These are phyloP conservation scores for Podaxis sp. DNA, from an alignment of 768 basidiomycete genomes.

Conservation along the genomic window DNA sequence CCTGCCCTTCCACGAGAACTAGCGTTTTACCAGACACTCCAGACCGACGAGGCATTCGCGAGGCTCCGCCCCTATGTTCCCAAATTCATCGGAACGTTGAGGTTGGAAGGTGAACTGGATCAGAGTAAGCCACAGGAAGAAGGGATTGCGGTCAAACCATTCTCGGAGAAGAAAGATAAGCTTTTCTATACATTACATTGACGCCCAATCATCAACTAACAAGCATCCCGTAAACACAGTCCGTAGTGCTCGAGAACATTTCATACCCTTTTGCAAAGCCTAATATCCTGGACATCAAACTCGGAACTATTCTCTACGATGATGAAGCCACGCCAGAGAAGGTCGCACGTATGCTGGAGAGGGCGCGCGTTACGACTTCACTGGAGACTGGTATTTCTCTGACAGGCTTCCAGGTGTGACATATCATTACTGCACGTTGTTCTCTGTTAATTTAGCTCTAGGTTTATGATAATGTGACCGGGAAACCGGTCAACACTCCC, in stretches of 20 bases:
- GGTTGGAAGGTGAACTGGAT: slow-evolving; percentile 61
- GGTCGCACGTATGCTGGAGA: slow-evolving; percentile 70
- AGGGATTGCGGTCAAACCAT: slow-evolving; percentile 24
- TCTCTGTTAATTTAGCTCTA: slow-evolving; percentile 27
- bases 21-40: slow-evolving; percentile 66
- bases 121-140: slow-evolving; percentile 26
- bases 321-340: slow-evolving; percentile 69
- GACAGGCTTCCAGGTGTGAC: slow-evolving; percentile 86
- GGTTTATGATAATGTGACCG: slow-evolving; percentile 70
- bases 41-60: slow-evolving; percentile 38
- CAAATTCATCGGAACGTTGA: slow-evolving; percentile 76
- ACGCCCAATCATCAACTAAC: neutral
- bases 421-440: neutral
- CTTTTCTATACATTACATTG: slow-evolving; percentile 15
- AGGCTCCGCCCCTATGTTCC: slow-evolving; percentile 64
- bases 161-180: slow-evolving; percentile 48
- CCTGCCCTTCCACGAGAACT: slow-evolving; percentile 64
- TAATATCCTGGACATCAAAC: slow-evolving; percentile 89
- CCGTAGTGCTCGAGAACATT: slow-evolving; percentile 85
- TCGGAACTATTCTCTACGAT: slow-evolving; percentile 88
- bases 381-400: slow-evolving; percentile 74
- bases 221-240: slow-evolving; percentile 42
- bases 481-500: slow-evolving; percentile 58
- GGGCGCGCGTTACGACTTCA: slow-evolving; percentile 71
- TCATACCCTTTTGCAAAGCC: slow-evolving; percentile 73